Conservation (phyloP, 2,329 filamentous ascomycete genomes). For the Talaromyces sp. region DNA sequence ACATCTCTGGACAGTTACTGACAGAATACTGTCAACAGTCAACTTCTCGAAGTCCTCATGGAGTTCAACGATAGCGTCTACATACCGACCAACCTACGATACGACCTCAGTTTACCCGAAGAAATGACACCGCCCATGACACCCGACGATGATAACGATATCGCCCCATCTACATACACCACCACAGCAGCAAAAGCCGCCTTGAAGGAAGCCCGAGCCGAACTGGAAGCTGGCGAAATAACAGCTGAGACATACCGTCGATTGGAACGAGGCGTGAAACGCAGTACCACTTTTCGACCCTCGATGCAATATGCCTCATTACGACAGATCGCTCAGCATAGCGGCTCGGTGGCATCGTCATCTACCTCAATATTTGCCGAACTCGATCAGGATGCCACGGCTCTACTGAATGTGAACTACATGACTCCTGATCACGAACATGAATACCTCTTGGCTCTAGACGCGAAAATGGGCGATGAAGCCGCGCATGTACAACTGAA, state of each 20-base stretch:
- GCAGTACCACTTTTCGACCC: conserved; percentile 39
- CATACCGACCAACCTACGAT: conserved; percentile 69
- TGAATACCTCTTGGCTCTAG: conserved; percentile 41
- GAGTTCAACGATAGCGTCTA: conserved; percentile 84
- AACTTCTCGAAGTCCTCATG: conserved; percentile 80
- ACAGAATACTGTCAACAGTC: conserved; percentile 51
- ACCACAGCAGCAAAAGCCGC: conserved; percentile 32
- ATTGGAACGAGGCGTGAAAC: conserved; percentile 39
- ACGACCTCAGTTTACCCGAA: conserved; percentile 58
- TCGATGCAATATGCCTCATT: conserved; percentile 32
- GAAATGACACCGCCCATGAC: conserved; percentile 37
- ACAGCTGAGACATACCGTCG: conserved; percentile 34
- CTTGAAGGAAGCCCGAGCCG: conserved; percentile 39
- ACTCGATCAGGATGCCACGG: conserved; percentile 10
- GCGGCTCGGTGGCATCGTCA: conserved; percentile 19
- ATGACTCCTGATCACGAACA: conserved; percentile 44
- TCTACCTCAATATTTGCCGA: conserved; percentile 21
- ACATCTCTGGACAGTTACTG: neutral
- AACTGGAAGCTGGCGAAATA: conserved; percentile 36
- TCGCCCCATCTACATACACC: conserved; percentile 33
- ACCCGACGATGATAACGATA: conserved; percentile 42
- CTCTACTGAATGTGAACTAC: conserved; percentile 40
- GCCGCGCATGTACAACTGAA: conserved; percentile 53
- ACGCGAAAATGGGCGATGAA: conserved; percentile 39
- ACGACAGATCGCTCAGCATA: conserved; percentile 29